Evolutionary conservation across 305 asterid species (phyloP), one percentile per base, ranked within the genome.

Genomic region (Solanum hybrid): DNA sequence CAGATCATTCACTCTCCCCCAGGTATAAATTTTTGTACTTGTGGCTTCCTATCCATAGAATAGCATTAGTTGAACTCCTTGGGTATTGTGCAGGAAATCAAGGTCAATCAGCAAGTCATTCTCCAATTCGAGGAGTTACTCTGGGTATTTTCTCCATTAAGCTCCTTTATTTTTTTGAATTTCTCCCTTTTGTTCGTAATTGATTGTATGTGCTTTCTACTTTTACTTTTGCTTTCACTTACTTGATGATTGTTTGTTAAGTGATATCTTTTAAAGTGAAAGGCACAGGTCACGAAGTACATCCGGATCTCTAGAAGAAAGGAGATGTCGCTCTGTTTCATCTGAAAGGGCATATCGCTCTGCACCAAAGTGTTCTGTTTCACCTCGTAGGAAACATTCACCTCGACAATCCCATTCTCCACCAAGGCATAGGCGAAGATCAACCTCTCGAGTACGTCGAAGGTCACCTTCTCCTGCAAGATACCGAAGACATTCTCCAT

Each of bases 401-500:
- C 92, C 90, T 79, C 92, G 91, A 24, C 94, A 91, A 32, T 94
- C 98, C 89, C 92, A 91, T 79, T 93, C 98, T 88, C 98, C 98
- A 34, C 88, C 93, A 81, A 92, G 93, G 91, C 93, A 90, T 77
- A 92, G 88, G 90, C 91, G 88, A 88, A 92, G 97, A 91, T 93
- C 96, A 17, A 76, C 88, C 27, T 94, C 96, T 34, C 93, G 71
- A 76, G 88, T 94, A 71, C 91, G 93, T 8, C 94, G 89, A 87
- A 91, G 94, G 90, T 94, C 98, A 89, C 98, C 98, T 90, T 94
- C 98, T 88, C 96, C 96, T 66, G 79, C 24, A 13, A 94, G 95
- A 85, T 91, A 91, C 85, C 92, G 96, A 87, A 93, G 89, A 81
- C 95, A 91, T 85, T 94, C 96, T 88, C 95, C 99, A 26, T 77